phyloP scores from a whole-genome alignment of 2,329 filamentous ascomycete genomes.

The Claviceps pusilla region DNA sequence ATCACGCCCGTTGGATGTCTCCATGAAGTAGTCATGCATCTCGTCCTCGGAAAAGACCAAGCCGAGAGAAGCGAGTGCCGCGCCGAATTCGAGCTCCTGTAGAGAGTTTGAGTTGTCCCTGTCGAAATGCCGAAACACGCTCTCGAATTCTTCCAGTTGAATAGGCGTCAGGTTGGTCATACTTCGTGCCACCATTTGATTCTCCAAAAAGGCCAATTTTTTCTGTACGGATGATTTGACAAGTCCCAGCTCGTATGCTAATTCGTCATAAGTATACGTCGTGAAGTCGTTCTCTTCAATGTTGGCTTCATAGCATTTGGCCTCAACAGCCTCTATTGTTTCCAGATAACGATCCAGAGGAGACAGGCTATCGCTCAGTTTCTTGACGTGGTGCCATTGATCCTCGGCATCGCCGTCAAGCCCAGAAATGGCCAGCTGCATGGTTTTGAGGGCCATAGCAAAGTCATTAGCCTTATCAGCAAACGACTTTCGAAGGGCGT shows the following conservation, averaged over 20 bases:
- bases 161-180: conserved; percentile 99
- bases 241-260: conserved; percentile 81
- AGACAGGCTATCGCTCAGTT: conserved; percentile 68
- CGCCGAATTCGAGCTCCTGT: conserved; percentile 88
- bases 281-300: conserved; percentile 99
- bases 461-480: conserved; percentile 98
- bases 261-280: conserved; percentile 96
- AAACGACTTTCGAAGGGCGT: conserved; percentile 78
- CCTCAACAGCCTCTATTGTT: conserved; percentile 72
- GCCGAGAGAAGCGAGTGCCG: conserved; percentile 84
- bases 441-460: conserved; percentile 82
- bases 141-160: conserved; percentile 96
- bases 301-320: conserved; percentile 86
- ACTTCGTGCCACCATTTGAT: conserved; percentile 92
- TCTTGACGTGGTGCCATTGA: conserved; percentile 74
- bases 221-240: conserved; percentile 88
- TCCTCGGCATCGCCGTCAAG: conserved; percentile 94
- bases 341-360: conserved; percentile 85
- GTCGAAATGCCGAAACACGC: conserved; percentile 95
- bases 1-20: conserved; percentile 65
- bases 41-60: conserved; percentile 94
- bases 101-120: conserved; percentile 81
- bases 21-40: conserved; percentile 89
- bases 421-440: conserved; percentile 90
- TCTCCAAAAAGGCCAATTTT: conserved; percentile 91